A percentile compares a stretch with the other conserved stretches of the same genome.
Conservation (phyloP, 2,329 filamentous ascomycete species). For the Ceratocystis colombiana region DNA sequence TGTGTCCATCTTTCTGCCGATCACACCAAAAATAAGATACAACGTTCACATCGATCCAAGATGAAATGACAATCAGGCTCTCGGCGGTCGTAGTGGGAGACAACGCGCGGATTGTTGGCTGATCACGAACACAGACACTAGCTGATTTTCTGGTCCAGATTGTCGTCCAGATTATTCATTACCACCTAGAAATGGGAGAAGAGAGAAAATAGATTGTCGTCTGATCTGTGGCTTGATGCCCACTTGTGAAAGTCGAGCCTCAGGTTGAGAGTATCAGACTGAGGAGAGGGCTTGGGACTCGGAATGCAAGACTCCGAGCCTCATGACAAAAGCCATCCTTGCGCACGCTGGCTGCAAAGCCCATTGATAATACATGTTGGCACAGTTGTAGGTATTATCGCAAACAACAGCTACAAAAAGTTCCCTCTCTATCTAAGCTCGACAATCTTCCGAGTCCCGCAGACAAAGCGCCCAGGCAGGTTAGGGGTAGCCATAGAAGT, state of each 20-base stretch:
- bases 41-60: background rate
- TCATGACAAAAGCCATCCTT: too few species aligned
- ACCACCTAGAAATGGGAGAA: background rate
- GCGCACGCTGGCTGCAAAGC: too few species aligned
- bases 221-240: background rate
- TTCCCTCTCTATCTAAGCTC: too few species aligned
- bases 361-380: too few species aligned
- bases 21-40: slow-evolving; percentile 2
- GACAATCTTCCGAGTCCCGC: too few species aligned
- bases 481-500: background rate
- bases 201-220: background rate
- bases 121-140: slow-evolving; percentile 5
- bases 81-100: background rate
- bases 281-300: too few species aligned
- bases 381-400: too few species aligned
- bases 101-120: background rate
- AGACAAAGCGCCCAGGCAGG: too few species aligned
- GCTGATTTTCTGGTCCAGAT: background rate
- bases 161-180: too few species aligned
- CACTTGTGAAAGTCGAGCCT: background rate
- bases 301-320: too few species aligned
- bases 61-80: slow-evolving; percentile 11
- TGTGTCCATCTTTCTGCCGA: background rate
- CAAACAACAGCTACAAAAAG: too few species aligned
- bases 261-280: background rate